Percentiles rank a stretch among this genome's conserved stretches.
These are phyloP conservation scores for Scenedesmus sp. DNA, from an alignment of 163 green algal genomes.

Conservation along the genomic window DNA sequence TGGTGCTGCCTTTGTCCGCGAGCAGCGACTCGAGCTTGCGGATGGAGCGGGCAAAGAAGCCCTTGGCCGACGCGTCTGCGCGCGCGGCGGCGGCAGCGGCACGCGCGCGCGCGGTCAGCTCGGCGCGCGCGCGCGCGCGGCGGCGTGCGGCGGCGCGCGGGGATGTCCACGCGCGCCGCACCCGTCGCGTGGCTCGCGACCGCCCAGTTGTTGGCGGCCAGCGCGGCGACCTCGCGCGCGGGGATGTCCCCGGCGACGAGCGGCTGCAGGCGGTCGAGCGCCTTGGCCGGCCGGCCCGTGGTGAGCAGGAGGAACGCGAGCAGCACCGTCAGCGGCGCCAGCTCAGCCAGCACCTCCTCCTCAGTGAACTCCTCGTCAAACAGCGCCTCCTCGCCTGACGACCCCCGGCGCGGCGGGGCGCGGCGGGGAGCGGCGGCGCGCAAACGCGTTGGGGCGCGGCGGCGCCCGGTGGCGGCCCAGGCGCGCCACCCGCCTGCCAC, in stretches of 20 bases:
- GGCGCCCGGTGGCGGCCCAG: too few species aligned
- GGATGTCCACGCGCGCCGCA: constrained; percentile 4
- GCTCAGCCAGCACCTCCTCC: constrained; percentile 87
- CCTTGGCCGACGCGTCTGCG: constrained; percentile 38
- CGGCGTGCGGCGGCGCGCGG: too few species aligned
- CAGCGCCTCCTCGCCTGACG: constrained; percentile 83
- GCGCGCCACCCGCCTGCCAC: too few species aligned
- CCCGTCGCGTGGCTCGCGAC: constrained; percentile 41
- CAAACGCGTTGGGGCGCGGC: too few species aligned
- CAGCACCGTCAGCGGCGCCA: constrained; percentile 86
- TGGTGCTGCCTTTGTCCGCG: constrained; percentile 44
- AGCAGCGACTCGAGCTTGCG: constrained; percentile 78
- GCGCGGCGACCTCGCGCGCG: constrained; percentile 59
- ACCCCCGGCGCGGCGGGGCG: too few species aligned
- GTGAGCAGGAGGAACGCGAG: constrained; percentile 77
- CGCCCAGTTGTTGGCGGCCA: constrained; percentile 75
- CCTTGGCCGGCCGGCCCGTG: constrained; percentile 1
- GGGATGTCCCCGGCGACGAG: constrained; percentile 55
- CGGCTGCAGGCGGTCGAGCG: constrained; percentile 39
- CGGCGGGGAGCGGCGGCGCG: too few species aligned
- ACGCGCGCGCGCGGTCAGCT: neutral
- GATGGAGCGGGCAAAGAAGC: constrained; percentile 46
- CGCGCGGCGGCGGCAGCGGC: neutral
- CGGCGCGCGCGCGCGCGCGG: too few species aligned
- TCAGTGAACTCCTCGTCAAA: constrained; percentile 88